phyloP scores from a whole-genome alignment of 495 filamentous ascomycete genomes.

The Aspergillus ellipticus region DNA sequence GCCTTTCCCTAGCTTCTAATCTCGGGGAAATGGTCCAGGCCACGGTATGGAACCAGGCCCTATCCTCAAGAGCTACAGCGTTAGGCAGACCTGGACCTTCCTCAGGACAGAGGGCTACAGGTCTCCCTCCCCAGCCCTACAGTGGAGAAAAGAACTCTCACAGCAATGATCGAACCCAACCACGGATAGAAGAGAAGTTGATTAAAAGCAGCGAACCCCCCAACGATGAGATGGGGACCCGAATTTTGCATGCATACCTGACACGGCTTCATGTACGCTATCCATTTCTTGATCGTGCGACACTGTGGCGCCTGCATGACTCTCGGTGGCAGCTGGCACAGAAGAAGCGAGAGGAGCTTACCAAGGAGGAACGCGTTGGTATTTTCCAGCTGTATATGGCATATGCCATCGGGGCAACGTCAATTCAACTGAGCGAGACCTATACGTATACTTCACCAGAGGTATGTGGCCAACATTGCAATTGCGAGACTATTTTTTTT shows the following conservation, averaged over 20 bases:
- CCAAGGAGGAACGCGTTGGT: constrained; percentile 40
- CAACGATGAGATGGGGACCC: constrained; percentile 44
- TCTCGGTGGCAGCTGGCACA: constrained; percentile 41
- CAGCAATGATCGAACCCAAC: constrained; percentile 18
- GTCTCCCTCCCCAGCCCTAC: constrained; percentile 11
- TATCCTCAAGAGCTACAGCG: constrained; percentile 29
- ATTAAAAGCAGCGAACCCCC: constrained; percentile 45
- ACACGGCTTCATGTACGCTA: constrained; percentile 45
- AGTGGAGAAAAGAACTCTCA: constrained; percentile 4
- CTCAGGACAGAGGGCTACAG: background rate
- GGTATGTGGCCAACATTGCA: constrained; percentile 16
- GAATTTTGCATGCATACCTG: constrained; percentile 46
- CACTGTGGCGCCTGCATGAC: constrained; percentile 43
- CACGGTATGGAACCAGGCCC: constrained; percentile 50
- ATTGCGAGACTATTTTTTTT: constrained; percentile 1
- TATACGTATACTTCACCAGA: constrained; percentile 45
- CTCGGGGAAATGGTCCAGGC: constrained; percentile 53
- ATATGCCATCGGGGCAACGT: constrained; percentile 51
- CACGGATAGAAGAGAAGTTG: constrained; percentile 38
- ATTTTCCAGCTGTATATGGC: constrained; percentile 51
- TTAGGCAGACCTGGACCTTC: background rate
- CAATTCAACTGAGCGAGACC: constrained; percentile 46
- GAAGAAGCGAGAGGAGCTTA: constrained; percentile 37
- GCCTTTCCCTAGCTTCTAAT: constrained; percentile 45
- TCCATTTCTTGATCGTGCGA: constrained; percentile 46